Percentiles rank a stretch among this genome's conserved stretches.
phyloP scores from a whole-genome alignment of 306 rosid species.

The Purshia tridentata region DNA sequence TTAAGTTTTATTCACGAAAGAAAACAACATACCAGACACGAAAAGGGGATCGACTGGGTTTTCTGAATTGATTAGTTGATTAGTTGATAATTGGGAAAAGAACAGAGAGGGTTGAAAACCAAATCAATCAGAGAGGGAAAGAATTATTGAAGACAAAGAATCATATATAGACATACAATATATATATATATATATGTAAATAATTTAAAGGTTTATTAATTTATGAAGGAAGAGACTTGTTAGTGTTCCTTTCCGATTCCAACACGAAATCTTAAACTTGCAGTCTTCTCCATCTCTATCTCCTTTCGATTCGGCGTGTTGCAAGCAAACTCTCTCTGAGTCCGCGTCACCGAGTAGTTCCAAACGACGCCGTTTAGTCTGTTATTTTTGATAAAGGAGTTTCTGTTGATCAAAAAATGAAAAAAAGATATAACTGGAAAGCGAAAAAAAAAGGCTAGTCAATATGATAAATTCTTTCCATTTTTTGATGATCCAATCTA shows the following conservation, averaged over 20 bases:
- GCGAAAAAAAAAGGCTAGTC: too few relatives aligned
- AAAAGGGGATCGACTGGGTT: slow-evolving; percentile 13
- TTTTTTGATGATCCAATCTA: too few relatives aligned
- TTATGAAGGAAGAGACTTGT: slow-evolving; percentile 17
- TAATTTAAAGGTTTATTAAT: background rate
- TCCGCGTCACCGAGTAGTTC: background rate
- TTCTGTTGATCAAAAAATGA: too few relatives aligned
- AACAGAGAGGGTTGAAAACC: slow-evolving; percentile 17
- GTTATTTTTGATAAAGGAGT: too few relatives aligned
- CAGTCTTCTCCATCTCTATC: background rate
- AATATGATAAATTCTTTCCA: too few relatives aligned
- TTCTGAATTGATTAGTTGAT: background rate
- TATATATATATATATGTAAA: background rate
- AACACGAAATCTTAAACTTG: slow-evolving; percentile 37
- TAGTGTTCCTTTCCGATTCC: slow-evolving; percentile 20
- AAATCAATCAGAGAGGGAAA: slow-evolving; percentile 10
- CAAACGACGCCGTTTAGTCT: background rate
- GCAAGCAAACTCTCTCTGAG: slow-evolving; percentile 28
- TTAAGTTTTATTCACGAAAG: background rate
- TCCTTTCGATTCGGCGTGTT: slow-evolving; percentile 17
- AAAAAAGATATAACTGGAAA: too few relatives aligned
- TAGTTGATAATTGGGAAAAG: background rate
- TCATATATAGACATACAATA: background rate
- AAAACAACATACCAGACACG: slow-evolving; percentile 33
- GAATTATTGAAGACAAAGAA: background rate